phyloP scores from a whole-genome alignment of 768 basidiomycete species.

The Psilocybe cubensis region DNA sequence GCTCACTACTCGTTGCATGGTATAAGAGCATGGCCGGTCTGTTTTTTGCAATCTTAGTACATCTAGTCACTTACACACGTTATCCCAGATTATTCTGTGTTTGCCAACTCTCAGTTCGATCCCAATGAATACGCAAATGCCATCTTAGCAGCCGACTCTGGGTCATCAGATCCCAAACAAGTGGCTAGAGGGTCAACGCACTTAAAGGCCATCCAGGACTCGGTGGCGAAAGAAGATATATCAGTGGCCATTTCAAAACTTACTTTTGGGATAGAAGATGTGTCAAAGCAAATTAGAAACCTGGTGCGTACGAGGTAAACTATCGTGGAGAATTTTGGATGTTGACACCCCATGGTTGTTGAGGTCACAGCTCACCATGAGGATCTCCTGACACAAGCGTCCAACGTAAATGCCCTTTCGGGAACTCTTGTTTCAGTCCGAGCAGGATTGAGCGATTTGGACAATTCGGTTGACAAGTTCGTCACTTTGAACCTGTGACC shows the following conservation, averaged over 20 bases:
- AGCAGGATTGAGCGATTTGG: conserved; percentile 73
- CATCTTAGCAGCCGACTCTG: conserved; percentile 75
- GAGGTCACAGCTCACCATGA: conserved; percentile 87
- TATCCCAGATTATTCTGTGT: conserved; percentile 69
- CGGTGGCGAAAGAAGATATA: conserved; percentile 80
- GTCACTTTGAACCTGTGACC: conserved; percentile 17
- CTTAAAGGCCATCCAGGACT: conserved; percentile 48
- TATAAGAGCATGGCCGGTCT: conserved; percentile 1
- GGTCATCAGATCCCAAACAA: conserved; percentile 50
- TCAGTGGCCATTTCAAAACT: conserved; percentile 89
- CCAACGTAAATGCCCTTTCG: conserved; percentile 70
- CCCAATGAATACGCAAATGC: conserved; percentile 91
- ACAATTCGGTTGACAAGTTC: conserved; percentile 77
- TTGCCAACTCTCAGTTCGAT: conserved; percentile 77
- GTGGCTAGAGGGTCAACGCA: conserved; percentile 31
- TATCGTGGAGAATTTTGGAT: conserved; percentile 1
- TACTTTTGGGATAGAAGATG: conserved; percentile 87
- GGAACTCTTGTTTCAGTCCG: conserved; percentile 71
- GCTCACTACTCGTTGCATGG: no score
- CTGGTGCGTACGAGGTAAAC: conserved; percentile 56
- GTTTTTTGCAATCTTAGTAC: neutral
- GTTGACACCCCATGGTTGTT: conserved; percentile 17
- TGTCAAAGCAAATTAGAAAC: conserved; percentile 85
- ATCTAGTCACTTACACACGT: neutral
- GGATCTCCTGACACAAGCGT: conserved; percentile 80